Percentiles rank a stretch among this genome's conserved stretches.
These are phyloP conservation scores for Diophrys appendiculata DNA, from an alignment of 73 alveolate genomes.

Conservation along the genomic window DNA sequence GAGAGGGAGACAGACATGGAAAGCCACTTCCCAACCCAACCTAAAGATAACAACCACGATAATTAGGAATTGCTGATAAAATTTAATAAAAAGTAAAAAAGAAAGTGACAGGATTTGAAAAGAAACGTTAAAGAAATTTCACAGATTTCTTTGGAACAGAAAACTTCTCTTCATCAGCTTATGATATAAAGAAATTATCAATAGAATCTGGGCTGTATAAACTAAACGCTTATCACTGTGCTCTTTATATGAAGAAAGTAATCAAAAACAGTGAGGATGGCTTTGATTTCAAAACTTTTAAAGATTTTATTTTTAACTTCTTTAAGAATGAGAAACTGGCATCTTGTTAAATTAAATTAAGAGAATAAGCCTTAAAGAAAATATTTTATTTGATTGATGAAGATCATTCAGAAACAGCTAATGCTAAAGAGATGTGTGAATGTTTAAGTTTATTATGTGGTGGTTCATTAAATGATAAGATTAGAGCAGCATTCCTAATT, in stretches of 20 bases:
- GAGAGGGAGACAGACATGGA: neutral
- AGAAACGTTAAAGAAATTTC: neutral
- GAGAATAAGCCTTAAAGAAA: conserved; percentile 8
- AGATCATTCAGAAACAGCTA: conserved; percentile 7
- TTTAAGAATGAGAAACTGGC: conserved; percentile 2
- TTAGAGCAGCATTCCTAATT: conserved; percentile 22
- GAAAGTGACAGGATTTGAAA: neutral
- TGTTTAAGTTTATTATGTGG: conserved; percentile 28
- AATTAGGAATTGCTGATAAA: neutral
- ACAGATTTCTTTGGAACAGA: neutral
- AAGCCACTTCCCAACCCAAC: neutral
- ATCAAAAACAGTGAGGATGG: conserved; percentile 13
- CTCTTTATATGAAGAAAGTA: conserved; percentile 10
- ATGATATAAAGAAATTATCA: neutral
- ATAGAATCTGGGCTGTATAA: conserved; percentile 23
- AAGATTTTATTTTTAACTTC: conserved; percentile 14
- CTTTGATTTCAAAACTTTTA: conserved; percentile 9
- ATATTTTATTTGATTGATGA: conserved; percentile 27
- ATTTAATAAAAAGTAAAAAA: no score
- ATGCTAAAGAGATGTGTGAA: conserved; percentile 19
- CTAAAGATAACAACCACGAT: neutral
- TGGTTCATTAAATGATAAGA: conserved; percentile 30
- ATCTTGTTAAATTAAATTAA: conserved; percentile 14
- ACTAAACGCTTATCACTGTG: conserved; percentile 4
- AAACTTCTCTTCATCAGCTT: neutral